Base-by-base conservation (phyloP, 345 rosid species). In the Populus euphratica region DNA sequence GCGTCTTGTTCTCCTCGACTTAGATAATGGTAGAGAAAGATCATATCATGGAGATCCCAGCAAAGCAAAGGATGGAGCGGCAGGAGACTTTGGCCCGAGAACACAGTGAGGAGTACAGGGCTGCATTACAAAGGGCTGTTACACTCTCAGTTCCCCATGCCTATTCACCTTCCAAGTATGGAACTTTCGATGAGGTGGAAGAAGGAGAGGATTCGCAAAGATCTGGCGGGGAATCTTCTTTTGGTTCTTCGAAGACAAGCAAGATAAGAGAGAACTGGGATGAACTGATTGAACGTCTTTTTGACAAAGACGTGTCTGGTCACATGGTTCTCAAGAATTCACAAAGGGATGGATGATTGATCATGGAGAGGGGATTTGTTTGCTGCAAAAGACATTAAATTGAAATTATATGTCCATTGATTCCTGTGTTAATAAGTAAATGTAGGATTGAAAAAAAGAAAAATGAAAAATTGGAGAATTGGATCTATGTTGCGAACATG, bases 21-120 rank as follows among this genome's bases (percentile, higher is more conserved):
- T 86, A 93, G 98, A 63, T 93, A 80, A 91, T 93, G 96, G 41
- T 83, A 56, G 97, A 96, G 86, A 90, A 93, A 29, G 95, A 92
- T 76, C 68, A 68, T 27, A 79, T 59, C 39, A 89, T 85, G 94
- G 93, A 87, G 86, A 89, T 88, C 54, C 98, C 98, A 0, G 89
- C 79, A 54, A 87, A 89, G 84, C 99, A 93, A 80, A 88, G 81
- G 79, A 96, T 93, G 97, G 97, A 96, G 86, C 86, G 94, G 66
- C 97, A 92, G 80, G 84, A 93, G 81, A 88, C 93, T 12, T 43
- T 91, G 74, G 93, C 82, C 2, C 87, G 86, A 80, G 98, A 94
- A 59, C 97, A 93, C 76, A 82, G 54, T 0, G 78, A 89, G 76
- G 98, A 95, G 86, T 79, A 95, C 83, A 87, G 78, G 84, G 98